These are phyloP conservation scores for Dalbergia cultrata DNA, from an alignment of 306 rosid species.

Conservation along the genomic window DNA sequence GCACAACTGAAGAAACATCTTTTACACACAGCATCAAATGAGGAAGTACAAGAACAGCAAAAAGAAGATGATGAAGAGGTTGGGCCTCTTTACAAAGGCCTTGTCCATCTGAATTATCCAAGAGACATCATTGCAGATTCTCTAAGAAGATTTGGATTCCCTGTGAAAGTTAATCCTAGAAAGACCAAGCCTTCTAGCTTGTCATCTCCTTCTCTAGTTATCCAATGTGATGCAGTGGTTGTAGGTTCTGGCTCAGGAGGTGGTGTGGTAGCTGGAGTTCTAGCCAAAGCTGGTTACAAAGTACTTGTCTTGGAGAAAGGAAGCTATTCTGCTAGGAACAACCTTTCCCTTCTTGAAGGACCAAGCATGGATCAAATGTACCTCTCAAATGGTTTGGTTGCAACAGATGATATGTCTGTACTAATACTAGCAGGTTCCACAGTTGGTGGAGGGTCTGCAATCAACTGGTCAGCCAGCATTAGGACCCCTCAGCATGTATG, in stretches of 20 bases:
- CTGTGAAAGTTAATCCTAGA: constrained; percentile 39
- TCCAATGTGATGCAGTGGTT: constrained; percentile 80
- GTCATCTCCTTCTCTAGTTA: constrained; percentile 61
- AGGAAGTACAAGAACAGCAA: constrained; percentile 21
- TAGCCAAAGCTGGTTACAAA: constrained; percentile 75
- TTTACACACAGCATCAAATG: constrained; percentile 37
- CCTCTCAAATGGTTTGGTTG: constrained; percentile 61
- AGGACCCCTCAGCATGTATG: constrained; percentile 69
- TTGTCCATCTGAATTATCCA: constrained; percentile 53
- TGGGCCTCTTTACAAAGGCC: constrained; percentile 80
- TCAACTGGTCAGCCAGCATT: constrained; percentile 81
- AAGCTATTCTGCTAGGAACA: constrained; percentile 70
- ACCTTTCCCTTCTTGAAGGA: constrained; percentile 83
- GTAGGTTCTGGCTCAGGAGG: constrained; percentile 93
- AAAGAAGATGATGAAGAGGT: constrained; percentile 42
- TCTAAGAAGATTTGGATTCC: constrained; percentile 60
- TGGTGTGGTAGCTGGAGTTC: constrained; percentile 84
- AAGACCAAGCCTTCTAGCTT: constrained; percentile 38
- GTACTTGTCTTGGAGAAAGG: constrained; percentile 85
- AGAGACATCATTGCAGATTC: constrained; percentile 43
- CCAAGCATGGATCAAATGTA: constrained; percentile 77
- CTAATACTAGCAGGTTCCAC: constrained; percentile 79
- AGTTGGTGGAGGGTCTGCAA: constrained; percentile 86
- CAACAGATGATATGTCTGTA: constrained; percentile 65
- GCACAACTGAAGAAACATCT: constrained; percentile 39